Evolutionary conservation across 2,329 filamentous ascomycete genomes (phyloP), one percentile per base, ranked within the genome.

Genomic region (Pyrenochaeta sp.): DNA sequence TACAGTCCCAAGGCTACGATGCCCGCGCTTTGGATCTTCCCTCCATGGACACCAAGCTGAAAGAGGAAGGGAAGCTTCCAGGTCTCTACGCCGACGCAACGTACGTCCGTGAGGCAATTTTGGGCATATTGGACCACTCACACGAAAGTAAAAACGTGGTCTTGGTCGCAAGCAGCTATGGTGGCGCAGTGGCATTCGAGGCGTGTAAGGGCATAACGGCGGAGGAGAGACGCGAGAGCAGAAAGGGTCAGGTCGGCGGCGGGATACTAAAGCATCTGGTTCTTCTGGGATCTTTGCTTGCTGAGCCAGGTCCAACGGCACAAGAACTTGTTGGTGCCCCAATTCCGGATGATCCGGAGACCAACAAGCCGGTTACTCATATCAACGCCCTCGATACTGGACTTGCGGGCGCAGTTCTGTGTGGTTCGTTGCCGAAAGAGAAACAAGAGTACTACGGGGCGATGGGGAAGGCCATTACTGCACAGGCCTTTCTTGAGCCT

Each of bases 111-210:
- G 27, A 30, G 6, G n/a, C 59, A 44, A 7, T 34, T 31, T 13
- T 44, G n/a, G n/a, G n/a, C n/a, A n/a, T n/a, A n/a, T n/a, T 7
- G 30, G 41, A 10, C 29, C 61, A 49, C 56, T 31, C 29, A 56
- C n/a, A 61, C 7, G 38, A 58, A 29, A 65, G 48, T 17, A 63
- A 65, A 31, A 60, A 71, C 18, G 48, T 72, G 18, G 42, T 71
- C 9, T 34, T 72, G 9, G 51, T 68, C 7, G 60, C 56, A 29
- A 68, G 71, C 46, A 72, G 67, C 2, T 72, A 71, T 44, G 58
- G 65, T 18, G 67, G 62, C 9, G 34, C 68, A 35, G 51, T 59
- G 1, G 59, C 54, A 4, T 56, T 56, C 8, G 56, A 68, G 34
- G 52, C 54, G 27, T 42, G 53, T 20, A 58, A 66, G 28, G 60